These are phyloP conservation scores for Colletotrichum euphorbiae DNA, from an alignment of 2,329 filamentous ascomycete genomes.

Conservation along the genomic window DNA sequence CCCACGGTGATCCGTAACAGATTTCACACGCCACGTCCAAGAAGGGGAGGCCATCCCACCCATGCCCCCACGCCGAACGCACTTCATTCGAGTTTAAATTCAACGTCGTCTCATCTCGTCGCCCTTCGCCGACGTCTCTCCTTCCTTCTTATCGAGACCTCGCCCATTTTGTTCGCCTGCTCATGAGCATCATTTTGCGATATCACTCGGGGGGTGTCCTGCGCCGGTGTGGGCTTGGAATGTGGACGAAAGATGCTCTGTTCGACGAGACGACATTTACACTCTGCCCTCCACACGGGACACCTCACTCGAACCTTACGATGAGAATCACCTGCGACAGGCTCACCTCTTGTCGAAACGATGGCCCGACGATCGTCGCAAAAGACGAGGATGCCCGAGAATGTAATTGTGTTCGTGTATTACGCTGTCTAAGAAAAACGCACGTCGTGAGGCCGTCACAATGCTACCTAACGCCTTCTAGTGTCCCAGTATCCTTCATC, in stretches of 20 bases:
- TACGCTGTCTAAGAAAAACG: conserved; percentile 17
- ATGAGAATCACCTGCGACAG: not conserved
- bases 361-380: not conserved
- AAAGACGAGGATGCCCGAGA: not conserved
- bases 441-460: conserved; percentile 10
- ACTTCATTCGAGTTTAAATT: conserved; percentile 41
- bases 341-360: not conserved
- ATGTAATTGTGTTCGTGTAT: conserved; percentile 4
- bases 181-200: conserved; percentile 39
- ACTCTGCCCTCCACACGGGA: conserved; percentile 4
- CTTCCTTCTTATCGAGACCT: conserved; percentile 9
- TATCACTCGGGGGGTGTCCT: conserved; percentile 38
- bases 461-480: conserved; percentile 27
- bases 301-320: not conserved
- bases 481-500: conserved; percentile 4
- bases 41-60: conserved; percentile 37
- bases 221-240: not conserved
- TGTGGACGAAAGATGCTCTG: not conserved
- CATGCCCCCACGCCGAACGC: conserved; percentile 39
- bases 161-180: conserved; percentile 21
- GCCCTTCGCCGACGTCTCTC: not conserved
- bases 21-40: conserved; percentile 32
- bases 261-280: not conserved
- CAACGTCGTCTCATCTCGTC: conserved; percentile 41
- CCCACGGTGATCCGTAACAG: conserved; percentile 34